Base-by-base conservation (phyloP, 2,329 filamentous ascomycete genomes). In the Pseudohalonectria lignicola region DNA sequence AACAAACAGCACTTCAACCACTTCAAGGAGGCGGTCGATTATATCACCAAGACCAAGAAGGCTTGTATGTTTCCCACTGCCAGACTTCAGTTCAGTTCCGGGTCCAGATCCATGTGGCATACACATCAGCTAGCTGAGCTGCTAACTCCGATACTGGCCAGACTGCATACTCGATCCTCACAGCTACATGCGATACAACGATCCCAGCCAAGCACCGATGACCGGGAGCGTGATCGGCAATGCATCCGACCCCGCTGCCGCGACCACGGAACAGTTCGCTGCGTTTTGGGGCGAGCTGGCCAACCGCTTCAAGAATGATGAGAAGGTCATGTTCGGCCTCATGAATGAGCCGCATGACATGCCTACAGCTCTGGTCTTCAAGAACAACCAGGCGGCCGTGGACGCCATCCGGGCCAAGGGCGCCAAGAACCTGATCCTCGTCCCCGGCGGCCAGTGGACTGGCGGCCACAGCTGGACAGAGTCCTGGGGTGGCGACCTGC, bases 101-200 rank as follows among this genome's bases (percentile, higher is more conserved):
- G n/a, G n/a, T n/a, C n/a, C n/a, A n/a, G n/a, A n/a, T n/a, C n/a
- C n/a, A n/a, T n/a, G n/a, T n/a, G n/a, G n/a, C n/a, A n/a, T n/a
- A n/a, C n/a, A n/a, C n/a, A n/a, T n/a, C n/a, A n/a, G n/a, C n/a
- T n/a, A n/a, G n/a, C n/a, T n/a, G n/a, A n/a, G n/a, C n/a, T n/a
- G n/a, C n/a, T n/a, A n/a, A n/a, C n/a, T n/a, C n/a, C n/a, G n/a
- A n/a, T n/a, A n/a, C n/a, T n/a, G n/a, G n/a, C 11, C 21, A 50
- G 57, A 71, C 43, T 60, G 57, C 9, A 66, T 71, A 41, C 51
- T 72, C 3, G 67, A 71, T 47, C 66, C 66, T 3, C 67, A 71
- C 53, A 71, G 69, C 49, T 68, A 71, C 47, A 71, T 71, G 67
- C 58, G 67, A 4, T 72, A 71, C 50, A 69, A 69, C 44, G 57